Base-by-base conservation (phyloP, 2,329 filamentous ascomycete species). In the Fragosphaeria purpurea region DNA sequence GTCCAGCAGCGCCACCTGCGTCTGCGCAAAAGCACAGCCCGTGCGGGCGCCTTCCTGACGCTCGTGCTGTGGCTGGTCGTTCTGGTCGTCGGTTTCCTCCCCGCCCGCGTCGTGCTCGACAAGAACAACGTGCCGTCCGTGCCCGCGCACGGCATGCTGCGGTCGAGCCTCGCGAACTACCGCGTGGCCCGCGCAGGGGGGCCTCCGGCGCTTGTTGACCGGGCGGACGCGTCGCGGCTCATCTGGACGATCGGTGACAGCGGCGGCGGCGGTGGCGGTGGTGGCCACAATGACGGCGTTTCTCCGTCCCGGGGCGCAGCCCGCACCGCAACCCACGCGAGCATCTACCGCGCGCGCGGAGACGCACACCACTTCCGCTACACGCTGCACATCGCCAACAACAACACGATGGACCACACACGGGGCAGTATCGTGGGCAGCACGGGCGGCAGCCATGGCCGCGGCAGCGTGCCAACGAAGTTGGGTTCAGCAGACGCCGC, bases 91-190 rank as follows among this genome's bases (percentile, higher is more conserved):
- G 55, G 53, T 5, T 55, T 51, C 35, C 9, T 52, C 10, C 53
- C 51, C 3, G n/a, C 51, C 1, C n/a, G 33, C 4, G 49, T 48
- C 2, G 10, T 6, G 3, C 7, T 50, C 2, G 38, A 40, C 37
- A 13, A 6, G 6, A n/a, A 10, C 6, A 7, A 10, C 11, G 30
- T 6, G 30, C 48, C 46, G 2, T 33, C 39, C 4, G 50, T 56
- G 9, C 34, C 49, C 8, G 39, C 53, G 5, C 47, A 45, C 13
- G 55, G 55, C 34, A 56, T 56, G 51, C 41, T 55, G 10, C 46
- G 46, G 2, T 50, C 55, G 5, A 49, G 51, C 41, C 33, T 56
- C 12, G 39, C 48, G 10, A 55, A 55, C 48, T 57, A 50, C 34
- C 38, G 31, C 3, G 30, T 52, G 10, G 46, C 42, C 13, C 46